Base-by-base conservation (phyloP, 192 early-diverging fungal genomes). In the Umbelopsis vinacea region DNA sequence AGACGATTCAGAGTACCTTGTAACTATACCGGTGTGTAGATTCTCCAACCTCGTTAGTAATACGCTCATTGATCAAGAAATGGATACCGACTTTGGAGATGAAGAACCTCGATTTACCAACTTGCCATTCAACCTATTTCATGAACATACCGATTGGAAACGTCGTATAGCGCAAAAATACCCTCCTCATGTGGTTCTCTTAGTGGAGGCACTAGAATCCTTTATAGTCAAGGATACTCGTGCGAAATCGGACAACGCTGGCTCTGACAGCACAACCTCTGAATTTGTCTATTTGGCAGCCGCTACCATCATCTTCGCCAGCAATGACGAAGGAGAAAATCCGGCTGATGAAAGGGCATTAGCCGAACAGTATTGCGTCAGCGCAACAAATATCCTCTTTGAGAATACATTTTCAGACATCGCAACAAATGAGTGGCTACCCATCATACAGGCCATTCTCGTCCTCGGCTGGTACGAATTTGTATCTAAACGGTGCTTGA, bases 1-100 rank as follows among this genome's bases (percentile, higher is more conserved):
- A 29, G 77, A 79, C 22, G 77, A 79, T 33, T 73, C 71, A 10
- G 69, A 67, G 10, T 79, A 79, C 38, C 52, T 79, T n/a, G 77
- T 79, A 15, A 79, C 73, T 6, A 66, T 74, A 24, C 77, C 77
- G 8, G 47, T 79, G 6, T 79, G 57, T n/a, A 63, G 29, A 8
- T 63, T 63, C 19, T 63, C 57, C 1, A 12, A 63, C 4, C 57
- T 63, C 14, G 33, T 63, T 17, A n/a, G 33, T 37, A 26, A 37
- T 5, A 17, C 19, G 0, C 15, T 29, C 0, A 3, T 29, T 37
- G 57, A 63, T n/a, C 57, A 29, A 3, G 33, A 37, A 14, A 12
- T 63, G 57, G 29, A 63, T 4, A 37, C 7, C 57, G 14, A 19
- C 4, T 15, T 12, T 37, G 24, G 24, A 37, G 57, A 63, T 63